Conservation (phyloP, 23 red algal genomes). For the Chondrus crispus region DNA sequence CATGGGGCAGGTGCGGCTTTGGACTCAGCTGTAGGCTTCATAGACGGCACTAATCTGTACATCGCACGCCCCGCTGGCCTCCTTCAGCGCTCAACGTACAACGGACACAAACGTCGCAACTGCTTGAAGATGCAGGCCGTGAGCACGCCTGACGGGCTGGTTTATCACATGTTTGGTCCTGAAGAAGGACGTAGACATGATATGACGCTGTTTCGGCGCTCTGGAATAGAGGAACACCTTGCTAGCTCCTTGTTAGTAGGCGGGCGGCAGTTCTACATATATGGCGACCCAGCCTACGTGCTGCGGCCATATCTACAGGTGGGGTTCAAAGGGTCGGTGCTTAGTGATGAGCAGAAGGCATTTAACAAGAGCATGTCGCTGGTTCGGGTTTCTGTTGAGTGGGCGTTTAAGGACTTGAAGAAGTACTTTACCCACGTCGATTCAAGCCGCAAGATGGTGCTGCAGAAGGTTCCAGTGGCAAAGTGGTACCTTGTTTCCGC, state of each 20-base stretch:
- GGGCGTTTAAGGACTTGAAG: conserved; percentile 29
- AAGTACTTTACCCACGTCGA: conserved; percentile 1
- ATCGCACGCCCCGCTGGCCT: neutral
- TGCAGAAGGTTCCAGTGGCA: neutral
- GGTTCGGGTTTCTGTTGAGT: neutral
- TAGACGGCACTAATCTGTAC: conserved; percentile 7
- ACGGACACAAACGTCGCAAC: conserved; percentile 15
- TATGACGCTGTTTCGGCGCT: neutral
- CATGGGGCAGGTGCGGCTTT: neutral
- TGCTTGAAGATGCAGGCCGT: conserved; percentile 18
- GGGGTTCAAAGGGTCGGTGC: neutral
- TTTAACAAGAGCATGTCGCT: conserved; percentile 10
- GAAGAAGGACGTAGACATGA: conserved; percentile 23
- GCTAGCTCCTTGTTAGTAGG: neutral
- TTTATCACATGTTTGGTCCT: conserved; percentile 19
- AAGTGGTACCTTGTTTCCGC: neutral
- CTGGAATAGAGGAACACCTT: neutral
- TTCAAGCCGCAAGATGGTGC: neutral
- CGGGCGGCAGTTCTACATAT: conserved; percentile 34
- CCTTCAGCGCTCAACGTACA: neutral
- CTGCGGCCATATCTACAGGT: neutral
- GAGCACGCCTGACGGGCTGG: neutral
- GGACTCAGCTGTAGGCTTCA: conserved; percentile 24
- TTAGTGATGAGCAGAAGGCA: neutral
- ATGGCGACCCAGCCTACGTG: neutral